Evolutionary conservation across 257 asterid genomes (phyloP).

Genomic region (Plantago major): DNA sequence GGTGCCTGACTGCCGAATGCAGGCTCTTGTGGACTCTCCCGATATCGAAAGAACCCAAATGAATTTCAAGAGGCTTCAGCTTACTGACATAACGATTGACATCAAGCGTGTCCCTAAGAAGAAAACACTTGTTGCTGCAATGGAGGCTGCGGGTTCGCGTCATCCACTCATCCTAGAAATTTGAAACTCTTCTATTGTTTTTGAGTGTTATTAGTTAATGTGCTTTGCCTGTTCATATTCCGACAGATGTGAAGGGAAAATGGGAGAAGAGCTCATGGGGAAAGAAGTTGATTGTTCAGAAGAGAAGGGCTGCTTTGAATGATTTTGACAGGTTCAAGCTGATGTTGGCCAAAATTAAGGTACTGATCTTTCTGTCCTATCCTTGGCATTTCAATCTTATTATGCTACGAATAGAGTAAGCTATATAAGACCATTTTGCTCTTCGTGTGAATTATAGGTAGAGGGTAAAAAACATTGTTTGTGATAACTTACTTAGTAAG

Average conservation of each 20-base stretch:
- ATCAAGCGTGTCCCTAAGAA: conserved; percentile 80
- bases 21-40: conserved; percentile 95
- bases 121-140: conserved; percentile 80
- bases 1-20: neutral
- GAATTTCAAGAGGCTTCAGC: conserved; percentile 88
- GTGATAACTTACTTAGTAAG: no score
- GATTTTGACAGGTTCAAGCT: conserved; percentile 88
- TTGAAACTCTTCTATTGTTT: neutral
- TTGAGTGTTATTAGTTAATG: neutral
- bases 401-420: no score
- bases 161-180: neutral
- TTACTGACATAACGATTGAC: conserved; percentile 82
- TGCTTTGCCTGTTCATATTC: neutral
- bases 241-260: conserved; percentile 76
- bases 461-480: no score
- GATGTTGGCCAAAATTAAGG: conserved; percentile 87
- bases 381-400: neutral
- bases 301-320: conserved; percentile 69
- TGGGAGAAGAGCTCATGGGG: conserved; percentile 98
- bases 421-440: neutral
- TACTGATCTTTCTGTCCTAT: neutral
- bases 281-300: conserved; percentile 88
- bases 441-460: no score
- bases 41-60: conserved; percentile 92
- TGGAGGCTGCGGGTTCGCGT: conserved; percentile 87